phyloP scores from a whole-genome alignment of 176 grass and related monocot species.

The Oryza meyeriana region DNA sequence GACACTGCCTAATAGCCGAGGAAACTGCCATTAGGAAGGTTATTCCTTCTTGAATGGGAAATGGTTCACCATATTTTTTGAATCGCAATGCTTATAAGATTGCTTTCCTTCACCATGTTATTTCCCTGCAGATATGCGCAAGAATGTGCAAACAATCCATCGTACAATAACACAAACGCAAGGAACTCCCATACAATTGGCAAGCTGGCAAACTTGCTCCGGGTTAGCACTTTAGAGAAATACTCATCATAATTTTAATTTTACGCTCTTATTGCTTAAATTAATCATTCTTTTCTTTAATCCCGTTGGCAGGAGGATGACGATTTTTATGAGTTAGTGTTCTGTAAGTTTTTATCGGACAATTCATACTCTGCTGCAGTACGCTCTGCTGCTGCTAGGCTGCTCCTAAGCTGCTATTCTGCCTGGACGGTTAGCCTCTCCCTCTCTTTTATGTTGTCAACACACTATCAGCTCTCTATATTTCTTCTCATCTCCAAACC shows the following conservation, averaged over 20 bases:
- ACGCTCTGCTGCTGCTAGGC: constrained; percentile 65
- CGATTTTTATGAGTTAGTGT: constrained; percentile 81
- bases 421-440: constrained; percentile 60
- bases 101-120: not conserved
- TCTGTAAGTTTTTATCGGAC: constrained; percentile 75
- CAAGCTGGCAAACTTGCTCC: constrained; percentile 72
- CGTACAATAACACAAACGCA: constrained; percentile 43
- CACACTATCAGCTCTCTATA: not conserved
- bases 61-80: not conserved
- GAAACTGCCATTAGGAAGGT: not conserved
- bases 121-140: constrained; percentile 42
- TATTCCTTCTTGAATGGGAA: not conserved
- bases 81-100: not conserved
- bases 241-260: not conserved
- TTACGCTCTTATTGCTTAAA: not conserved
- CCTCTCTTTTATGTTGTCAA: not conserved
- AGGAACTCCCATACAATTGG: constrained; percentile 63
- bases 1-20: not conserved
- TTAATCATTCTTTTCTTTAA: not conserved
- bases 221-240: constrained; percentile 33
- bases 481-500: not conserved
- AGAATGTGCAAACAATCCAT: constrained; percentile 40
- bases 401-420: constrained; percentile 77
- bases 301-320: constrained; percentile 65
- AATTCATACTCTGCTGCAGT: constrained; percentile 48